phyloP scores from a whole-genome alignment of 2,329 filamentous ascomycete genomes.

The Cryphonectria naterciae region DNA sequence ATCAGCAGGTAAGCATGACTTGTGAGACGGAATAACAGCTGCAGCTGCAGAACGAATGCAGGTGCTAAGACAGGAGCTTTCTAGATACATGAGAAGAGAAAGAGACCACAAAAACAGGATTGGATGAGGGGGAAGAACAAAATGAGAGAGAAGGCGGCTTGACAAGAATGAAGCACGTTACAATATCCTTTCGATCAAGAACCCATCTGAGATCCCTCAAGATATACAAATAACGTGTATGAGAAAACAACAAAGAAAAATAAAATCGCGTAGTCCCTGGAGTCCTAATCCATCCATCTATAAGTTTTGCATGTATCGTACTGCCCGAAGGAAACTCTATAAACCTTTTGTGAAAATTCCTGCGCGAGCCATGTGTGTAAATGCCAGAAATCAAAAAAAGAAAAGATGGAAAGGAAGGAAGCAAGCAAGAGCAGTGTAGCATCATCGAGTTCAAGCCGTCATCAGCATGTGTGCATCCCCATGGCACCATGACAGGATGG shows the following conservation, averaged over 20 bases:
- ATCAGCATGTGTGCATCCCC: not conserved
- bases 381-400: not conserved
- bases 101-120: not conserved
- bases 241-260: conserved; percentile 2
- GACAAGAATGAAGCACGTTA: not conserved
- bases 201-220: not conserved
- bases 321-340: not conserved
- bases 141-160: not conserved
- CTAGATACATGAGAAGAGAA: not conserved
- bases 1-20: not conserved
- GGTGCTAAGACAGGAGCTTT: not conserved
- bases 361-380: not conserved
- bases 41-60: not conserved
- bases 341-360: not conserved
- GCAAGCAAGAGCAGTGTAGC: not conserved
- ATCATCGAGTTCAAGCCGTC: not conserved
- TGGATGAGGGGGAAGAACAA: not conserved
- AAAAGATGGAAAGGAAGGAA: not conserved
- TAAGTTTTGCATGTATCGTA: not conserved
- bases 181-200: not conserved
- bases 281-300: not conserved
- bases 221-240: not conserved
- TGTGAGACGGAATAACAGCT: not conserved
- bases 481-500: not conserved
- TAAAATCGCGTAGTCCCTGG: not conserved